Conservation (phyloP, 148 eudicot species). For the Arbutus unedo region DNA sequence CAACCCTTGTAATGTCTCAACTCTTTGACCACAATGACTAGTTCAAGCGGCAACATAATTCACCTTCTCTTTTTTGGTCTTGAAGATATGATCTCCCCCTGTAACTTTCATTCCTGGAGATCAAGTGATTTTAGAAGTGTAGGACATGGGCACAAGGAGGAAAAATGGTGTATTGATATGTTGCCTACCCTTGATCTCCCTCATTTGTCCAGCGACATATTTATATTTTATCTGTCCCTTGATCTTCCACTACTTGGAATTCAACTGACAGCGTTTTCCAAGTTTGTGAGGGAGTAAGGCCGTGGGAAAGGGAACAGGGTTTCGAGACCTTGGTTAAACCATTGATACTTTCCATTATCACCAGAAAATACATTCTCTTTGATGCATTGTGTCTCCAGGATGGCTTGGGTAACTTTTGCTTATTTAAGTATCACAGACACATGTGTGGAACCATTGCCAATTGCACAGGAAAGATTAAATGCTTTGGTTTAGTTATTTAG, state of each 20-base stretch:
- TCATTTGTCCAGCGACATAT: neutral
- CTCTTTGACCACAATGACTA: neutral
- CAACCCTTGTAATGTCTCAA: neutral
- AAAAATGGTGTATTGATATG: neutral
- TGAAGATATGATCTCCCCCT: neutral
- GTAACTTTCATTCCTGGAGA: neutral
- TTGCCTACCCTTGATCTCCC: neutral
- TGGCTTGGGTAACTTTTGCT: constrained; percentile 5
- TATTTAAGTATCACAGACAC: neutral
- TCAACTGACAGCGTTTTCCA: neutral
- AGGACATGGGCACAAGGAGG: neutral
- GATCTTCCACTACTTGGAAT: neutral
- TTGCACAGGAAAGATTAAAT: neutral
- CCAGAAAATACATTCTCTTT: neutral
- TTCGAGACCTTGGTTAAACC: neutral
- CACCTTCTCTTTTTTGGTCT: neutral
- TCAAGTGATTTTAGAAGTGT: neutral
- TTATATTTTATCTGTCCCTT: neutral
- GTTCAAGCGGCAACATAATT: neutral
- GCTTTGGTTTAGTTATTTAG: neutral
- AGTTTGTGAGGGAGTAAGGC: neutral
- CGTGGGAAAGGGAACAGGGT: neutral
- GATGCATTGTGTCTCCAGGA: neutral
- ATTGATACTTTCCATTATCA: neutral
- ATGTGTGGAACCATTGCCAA: neutral